Evolutionary conservation across 345 rosid species (phyloP), one percentile per base, ranked within the genome.

Genomic region (Camelina sativa): DNA sequence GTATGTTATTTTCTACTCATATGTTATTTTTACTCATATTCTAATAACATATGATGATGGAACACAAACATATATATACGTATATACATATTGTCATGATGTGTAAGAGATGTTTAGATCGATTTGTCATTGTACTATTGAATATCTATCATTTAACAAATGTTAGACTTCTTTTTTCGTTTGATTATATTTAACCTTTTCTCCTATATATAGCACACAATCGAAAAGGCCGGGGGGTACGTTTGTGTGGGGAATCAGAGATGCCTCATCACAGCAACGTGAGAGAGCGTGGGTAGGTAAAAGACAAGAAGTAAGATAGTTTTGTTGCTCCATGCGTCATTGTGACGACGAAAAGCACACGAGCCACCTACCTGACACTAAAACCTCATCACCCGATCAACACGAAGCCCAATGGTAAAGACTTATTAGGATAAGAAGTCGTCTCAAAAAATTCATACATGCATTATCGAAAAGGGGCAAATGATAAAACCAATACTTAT

Each of bases 321-420:
- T 23, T 35, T 47, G 7, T 44, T 23, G 47, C 11, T 65, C 6
- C 44, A 57, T 72, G 72, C 46, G 72, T 46, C 72, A 22, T 7
- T 25, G 11, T 56, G 74, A 15, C 17, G 74, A 48, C 40, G 13
- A 41, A 50, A 67, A 65, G 37, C 53, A 50, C 73, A 67, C 73
- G 62, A 67, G 73, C n/a, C 62, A 20, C 73, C 67, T 68, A 67
- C 73, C 73, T 67, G 79, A 67, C 61, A 28, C 53, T 67, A 43
- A 17, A 25, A 67, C 62, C 53, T 48, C 62, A 32, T 48, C 58
- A 41, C 28, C 54, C 61, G 46, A 44, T 75, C 67, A 48, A 16
- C 60, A 46, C 72, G 41, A 46, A 47, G 48, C 25, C 44, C 65
- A 43, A 38, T 60, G 38, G 48, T 22, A 11, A 23, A 5, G 8